Percentiles rank a stretch among this genome's conserved stretches.
These are phyloP conservation scores for Przewalskia tangutica DNA, from an alignment of 257 asterid genomes.

Conservation along the genomic window DNA sequence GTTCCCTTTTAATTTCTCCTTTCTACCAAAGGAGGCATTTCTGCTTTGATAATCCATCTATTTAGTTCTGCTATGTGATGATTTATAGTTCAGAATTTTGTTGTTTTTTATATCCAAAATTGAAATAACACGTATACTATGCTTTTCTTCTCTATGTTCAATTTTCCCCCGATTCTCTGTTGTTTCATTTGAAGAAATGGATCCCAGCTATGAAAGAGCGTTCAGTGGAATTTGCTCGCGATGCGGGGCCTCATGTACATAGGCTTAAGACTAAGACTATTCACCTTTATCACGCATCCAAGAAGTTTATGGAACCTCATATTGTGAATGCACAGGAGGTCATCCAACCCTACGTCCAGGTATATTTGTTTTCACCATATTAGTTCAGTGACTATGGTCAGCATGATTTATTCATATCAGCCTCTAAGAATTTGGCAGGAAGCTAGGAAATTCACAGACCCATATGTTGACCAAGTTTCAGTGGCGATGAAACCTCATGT, in stretches of 20 bases:
- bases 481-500: slow-evolving; percentile 24
- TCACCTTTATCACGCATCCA: slow-evolving; percentile 19
- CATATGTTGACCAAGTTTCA: slow-evolving; percentile 28
- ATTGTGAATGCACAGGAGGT: slow-evolving; percentile 10
- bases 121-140: neutral
- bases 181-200: slow-evolving; percentile 24
- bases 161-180: neutral
- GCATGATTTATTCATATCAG: neutral
- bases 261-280: slow-evolving; percentile 16
- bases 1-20: neutral
- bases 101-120: neutral
- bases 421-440: slow-evolving; percentile 20
- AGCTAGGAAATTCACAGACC: slow-evolving; percentile 22
- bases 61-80: neutral
- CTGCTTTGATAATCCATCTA: neutral
- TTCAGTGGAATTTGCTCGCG: slow-evolving; percentile 3
- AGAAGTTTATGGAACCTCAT: slow-evolving; percentile 17
- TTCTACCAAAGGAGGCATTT: neutral
- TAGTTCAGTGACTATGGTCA: neutral
- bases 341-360: slow-evolving; percentile 28
- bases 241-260: slow-evolving; percentile 16
- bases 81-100: neutral
- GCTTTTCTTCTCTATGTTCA: neutral
- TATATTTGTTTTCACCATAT: slow-evolving; percentile 2
- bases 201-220: slow-evolving; percentile 26